Base-by-base conservation (phyloP, 108 stramenopile species). In the Cyclotella sp. region DNA sequence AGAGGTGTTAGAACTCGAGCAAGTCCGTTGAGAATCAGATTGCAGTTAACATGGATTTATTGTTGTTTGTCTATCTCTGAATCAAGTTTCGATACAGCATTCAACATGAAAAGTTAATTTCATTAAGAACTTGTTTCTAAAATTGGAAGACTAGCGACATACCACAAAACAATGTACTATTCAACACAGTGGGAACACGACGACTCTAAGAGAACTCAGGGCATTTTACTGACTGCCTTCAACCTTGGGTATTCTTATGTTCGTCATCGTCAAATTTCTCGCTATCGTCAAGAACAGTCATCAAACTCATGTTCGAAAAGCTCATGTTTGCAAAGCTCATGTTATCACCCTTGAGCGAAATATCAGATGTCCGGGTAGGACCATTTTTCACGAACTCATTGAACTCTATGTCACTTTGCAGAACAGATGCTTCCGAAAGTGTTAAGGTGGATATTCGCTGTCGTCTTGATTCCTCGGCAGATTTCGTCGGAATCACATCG, bases 401-500 rank as follows among this genome's bases (percentile, higher is more conserved):
- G 40, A 76, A 76, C n/a, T 55, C 49, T 44, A 34, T 57, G 27
- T 76, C 75, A 47, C 66, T 59, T 49, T 68, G 28, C 34, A 28
- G 1, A 0, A 45, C 66, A n/a, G 43, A 58, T 41, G 45, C 66
- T 30, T 62, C 68, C 19, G 67, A n/a, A 47, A 68, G 60, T 27
- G 67, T 76, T 45, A 69, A 68, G 59, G 18, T 53, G n/a, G 76
- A 69, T 51, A 16, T 16, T 21, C 47, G 5, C 30, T 47, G 51
- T 46, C 54, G 57, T 4, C 39, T 28, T 28, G 40, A 39, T 19
- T 41, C 68, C 1, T 58, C 42, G n/a, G 0, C 5, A 54, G 54
- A 70, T 21, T 28, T 59, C 58, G 52, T 42, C 19, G 55, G 55
- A 46, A 71, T 61, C 13, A 26, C 68, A 40, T 59, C 34, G 47